These are phyloP conservation scores for Pholiota molesta DNA, from an alignment of 768 basidiomycete species.

Conservation along the genomic window DNA sequence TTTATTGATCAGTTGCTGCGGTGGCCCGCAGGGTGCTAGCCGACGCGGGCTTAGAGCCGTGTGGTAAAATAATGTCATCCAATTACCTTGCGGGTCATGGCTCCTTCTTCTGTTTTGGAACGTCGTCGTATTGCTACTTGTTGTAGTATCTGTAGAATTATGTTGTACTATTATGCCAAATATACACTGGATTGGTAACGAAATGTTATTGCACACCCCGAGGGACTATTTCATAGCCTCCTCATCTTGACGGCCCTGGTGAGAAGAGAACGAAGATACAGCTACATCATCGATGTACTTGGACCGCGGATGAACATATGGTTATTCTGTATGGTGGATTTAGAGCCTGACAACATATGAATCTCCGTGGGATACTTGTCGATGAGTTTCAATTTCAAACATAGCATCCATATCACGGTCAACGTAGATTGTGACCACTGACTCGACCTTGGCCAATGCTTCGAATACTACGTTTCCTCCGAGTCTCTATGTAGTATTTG, in stretches of 20 bases:
- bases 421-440: not conserved
- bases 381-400: too few species aligned
- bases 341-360: not conserved
- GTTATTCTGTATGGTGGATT: too few species aligned
- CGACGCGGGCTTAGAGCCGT: slow-evolving; percentile 1
- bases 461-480: not conserved
- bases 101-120: slow-evolving; percentile 11
- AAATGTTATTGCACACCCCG: not conserved
- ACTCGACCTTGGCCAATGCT: not conserved
- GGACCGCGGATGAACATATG: not conserved
- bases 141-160: slow-evolving; percentile 22
- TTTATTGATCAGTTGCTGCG: slow-evolving; percentile 10
- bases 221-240: not conserved
- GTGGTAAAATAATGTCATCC: slow-evolving; percentile 19
- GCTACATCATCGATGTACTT: not conserved
- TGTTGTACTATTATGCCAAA: slow-evolving; percentile 11
- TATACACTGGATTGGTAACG: not conserved
- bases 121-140: not conserved
- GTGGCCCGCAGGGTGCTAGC: not conserved
- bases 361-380: too few species aligned
- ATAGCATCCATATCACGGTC: too few species aligned
- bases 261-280: not conserved
- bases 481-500: not conserved
- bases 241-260: not conserved
- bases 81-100: slow-evolving; percentile 19